Conservation (phyloP, 306 rosid genomes). For the Trifolium dubium region DNA sequence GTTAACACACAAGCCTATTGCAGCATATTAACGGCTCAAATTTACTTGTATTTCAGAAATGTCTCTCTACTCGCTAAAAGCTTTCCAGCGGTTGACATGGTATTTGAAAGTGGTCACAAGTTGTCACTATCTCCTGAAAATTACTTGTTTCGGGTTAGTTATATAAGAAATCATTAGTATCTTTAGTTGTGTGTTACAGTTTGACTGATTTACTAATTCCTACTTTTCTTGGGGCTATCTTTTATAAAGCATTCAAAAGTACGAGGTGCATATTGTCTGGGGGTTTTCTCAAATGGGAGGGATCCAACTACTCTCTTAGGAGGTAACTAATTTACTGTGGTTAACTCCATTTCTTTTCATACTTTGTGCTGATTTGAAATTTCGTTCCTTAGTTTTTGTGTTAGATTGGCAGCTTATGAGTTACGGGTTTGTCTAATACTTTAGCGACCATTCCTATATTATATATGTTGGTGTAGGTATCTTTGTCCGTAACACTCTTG, state of each 20-base stretch:
- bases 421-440: slow-evolving; percentile 28
- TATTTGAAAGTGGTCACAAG: slow-evolving; percentile 78
- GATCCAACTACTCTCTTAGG: slow-evolving; percentile 97
- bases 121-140: slow-evolving; percentile 88
- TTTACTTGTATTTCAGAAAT: slow-evolving; percentile 59
- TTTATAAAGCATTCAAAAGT: slow-evolving; percentile 84
- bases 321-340: slow-evolving; percentile 56
- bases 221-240: slow-evolving; percentile 41
- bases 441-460: slow-evolving; percentile 9
- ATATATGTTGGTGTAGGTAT: slow-evolving; percentile 61
- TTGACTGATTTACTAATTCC: slow-evolving; percentile 35
- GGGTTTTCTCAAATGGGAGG: slow-evolving; percentile 79
- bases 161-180: slow-evolving; percentile 22
- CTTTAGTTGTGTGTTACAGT: slow-evolving; percentile 22
- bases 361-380: slow-evolving; percentile 1
- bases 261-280: slow-evolving; percentile 91
- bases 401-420: slow-evolving; percentile 18
- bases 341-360: slow-evolving; percentile 35
- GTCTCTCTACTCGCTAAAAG: slow-evolving; percentile 60
- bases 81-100: slow-evolving; percentile 93
- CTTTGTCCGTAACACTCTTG: slow-evolving; percentile 90
- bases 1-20: slow-evolving; percentile 12
- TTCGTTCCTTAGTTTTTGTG: slow-evolving; percentile 31
- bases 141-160: slow-evolving; percentile 85
- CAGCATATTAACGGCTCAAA: slow-evolving; percentile 42